Percentiles rank a stretch among this genome's conserved stretches.
These are phyloP conservation scores for Hypoxylon lienhwacheense DNA, from an alignment of 495 filamentous ascomycete species.

Conservation along the genomic window DNA sequence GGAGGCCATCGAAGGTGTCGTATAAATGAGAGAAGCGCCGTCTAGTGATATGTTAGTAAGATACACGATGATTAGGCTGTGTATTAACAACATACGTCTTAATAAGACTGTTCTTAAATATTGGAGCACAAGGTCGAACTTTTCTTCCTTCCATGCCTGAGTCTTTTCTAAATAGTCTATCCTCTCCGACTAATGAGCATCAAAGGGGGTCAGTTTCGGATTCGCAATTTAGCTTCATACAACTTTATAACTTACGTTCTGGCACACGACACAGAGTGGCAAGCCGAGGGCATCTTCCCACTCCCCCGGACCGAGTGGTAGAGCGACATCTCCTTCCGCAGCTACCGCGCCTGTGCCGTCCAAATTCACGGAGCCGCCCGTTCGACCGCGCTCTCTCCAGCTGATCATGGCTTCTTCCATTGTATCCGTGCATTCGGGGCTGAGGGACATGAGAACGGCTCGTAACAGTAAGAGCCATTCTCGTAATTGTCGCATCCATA, in stretches of 20 bases:
- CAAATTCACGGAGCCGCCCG: conserved; percentile 52
- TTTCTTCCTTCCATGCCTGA: conserved; percentile 87
- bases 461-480: conserved; percentile 85
- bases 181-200: conserved; percentile 68
- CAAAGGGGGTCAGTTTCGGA: conserved; percentile 40
- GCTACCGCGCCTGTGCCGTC: conserved; percentile 50
- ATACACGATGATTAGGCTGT: background rate
- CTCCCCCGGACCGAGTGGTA: conserved; percentile 86
- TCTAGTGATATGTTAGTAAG: conserved; percentile 56
- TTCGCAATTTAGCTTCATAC: too few relatives aligned
- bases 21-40: conserved; percentile 89
- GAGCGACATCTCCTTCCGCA: conserved; percentile 62
- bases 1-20: conserved; percentile 74
- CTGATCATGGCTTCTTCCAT: conserved; percentile 80
- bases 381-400: conserved; percentile 62
- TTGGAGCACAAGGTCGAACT: conserved; percentile 90
- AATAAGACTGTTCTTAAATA: conserved; percentile 83
- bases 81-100: conserved; percentile 63
- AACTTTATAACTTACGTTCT: conserved; percentile 67
- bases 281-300: conserved; percentile 91
- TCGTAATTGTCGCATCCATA: conserved; percentile 82
- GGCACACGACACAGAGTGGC: conserved; percentile 89
- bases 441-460: conserved; percentile 71
- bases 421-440: conserved; percentile 72
- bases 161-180: conserved; percentile 86